These are phyloP conservation scores for Aureobasidium mangrovei DNA, from an alignment of 2,329 filamentous ascomycete genomes.

Conservation along the genomic window DNA sequence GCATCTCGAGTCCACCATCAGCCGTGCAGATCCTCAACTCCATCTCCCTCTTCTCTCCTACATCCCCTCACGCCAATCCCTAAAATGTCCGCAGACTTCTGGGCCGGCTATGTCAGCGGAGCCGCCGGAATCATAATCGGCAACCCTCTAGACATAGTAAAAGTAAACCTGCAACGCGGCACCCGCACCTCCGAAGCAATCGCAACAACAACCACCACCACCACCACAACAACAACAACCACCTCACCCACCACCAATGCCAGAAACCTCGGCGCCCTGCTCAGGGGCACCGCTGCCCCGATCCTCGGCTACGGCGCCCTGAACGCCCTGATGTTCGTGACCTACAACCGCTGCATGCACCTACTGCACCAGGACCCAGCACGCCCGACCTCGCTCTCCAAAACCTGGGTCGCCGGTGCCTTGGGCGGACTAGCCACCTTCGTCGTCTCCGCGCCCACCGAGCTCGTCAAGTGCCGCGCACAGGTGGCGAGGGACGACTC, in stretches of 20 bases:
- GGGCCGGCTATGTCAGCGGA: slow-evolving; percentile 84
- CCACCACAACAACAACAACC: not conserved
- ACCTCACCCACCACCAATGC: slow-evolving; percentile 11
- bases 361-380: slow-evolving; percentile 36
- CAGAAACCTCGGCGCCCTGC: slow-evolving; percentile 21
- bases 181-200: slow-evolving; percentile 14
- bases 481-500: slow-evolving; percentile 47
- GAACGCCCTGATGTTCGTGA: slow-evolving; percentile 81
- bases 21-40: not conserved
- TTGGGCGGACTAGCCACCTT: slow-evolving; percentile 77
- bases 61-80: not conserved
- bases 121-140: slow-evolving; percentile 79
- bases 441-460: slow-evolving; percentile 77
- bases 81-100: slow-evolving; percentile 79
- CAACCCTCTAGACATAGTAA: slow-evolving; percentile 63
- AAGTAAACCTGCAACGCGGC: slow-evolving; percentile 68
- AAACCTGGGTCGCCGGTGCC: slow-evolving; percentile 72
- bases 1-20: not conserved
- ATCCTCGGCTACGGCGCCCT: slow-evolving; percentile 84
- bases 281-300: slow-evolving; percentile 67
- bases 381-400: slow-evolving; percentile 23
- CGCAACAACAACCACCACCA: not conserved
- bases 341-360: slow-evolving; percentile 76
- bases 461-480: slow-evolving; percentile 81
- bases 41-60: not conserved